These are phyloP conservation scores for Wickerhamiella galacta DNA, from an alignment of 805 yeast species.

Conservation along the genomic window DNA sequence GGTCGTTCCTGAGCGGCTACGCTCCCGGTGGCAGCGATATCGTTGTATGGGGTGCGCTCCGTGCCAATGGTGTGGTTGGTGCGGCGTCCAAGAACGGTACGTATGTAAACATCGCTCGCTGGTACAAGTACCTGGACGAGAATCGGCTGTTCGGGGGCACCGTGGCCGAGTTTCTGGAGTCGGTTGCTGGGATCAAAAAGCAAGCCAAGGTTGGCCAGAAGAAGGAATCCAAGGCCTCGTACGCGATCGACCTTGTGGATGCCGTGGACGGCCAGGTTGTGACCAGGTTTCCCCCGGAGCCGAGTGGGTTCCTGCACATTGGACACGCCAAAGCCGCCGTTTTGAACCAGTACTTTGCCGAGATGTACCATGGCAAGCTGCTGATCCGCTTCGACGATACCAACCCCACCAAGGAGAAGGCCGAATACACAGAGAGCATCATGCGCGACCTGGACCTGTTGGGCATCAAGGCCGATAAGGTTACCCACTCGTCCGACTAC, in stretches of 20 bases:
- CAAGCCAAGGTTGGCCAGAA: slow-evolving; percentile 46
- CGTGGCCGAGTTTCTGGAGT: slow-evolving; percentile 48
- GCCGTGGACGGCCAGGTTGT: slow-evolving; percentile 92
- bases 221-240: slow-evolving; percentile 85
- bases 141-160: slow-evolving; percentile 48
- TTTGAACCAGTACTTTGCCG: slow-evolving; percentile 90
- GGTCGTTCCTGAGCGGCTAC: slow-evolving; percentile 62
- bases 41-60: slow-evolving; percentile 82
- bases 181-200: slow-evolving; percentile 60
- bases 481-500: slow-evolving; percentile 87
- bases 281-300: slow-evolving; percentile 99
- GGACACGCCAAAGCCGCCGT: slow-evolving; percentile 99
- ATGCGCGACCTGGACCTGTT: slow-evolving; percentile 78
- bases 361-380: slow-evolving; percentile 87
- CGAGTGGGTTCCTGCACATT: slow-evolving; percentile 96
- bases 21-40: slow-evolving; percentile 61
- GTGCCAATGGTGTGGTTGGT: slow-evolving; percentile 87
- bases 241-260: slow-evolving; percentile 79
- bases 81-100: slow-evolving; percentile 74
- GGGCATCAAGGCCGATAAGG: slow-evolving; percentile 73
- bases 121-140: slow-evolving; percentile 68
- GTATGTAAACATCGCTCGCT: slow-evolving; percentile 76
- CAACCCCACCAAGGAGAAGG: slow-evolving; percentile 91
- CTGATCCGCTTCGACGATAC: slow-evolving; percentile 97
- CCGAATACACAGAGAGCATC: slow-evolving; percentile 85